phyloP scores from a whole-genome alignment of 2,329 filamentous ascomycete genomes.

The Alternaria panax region DNA sequence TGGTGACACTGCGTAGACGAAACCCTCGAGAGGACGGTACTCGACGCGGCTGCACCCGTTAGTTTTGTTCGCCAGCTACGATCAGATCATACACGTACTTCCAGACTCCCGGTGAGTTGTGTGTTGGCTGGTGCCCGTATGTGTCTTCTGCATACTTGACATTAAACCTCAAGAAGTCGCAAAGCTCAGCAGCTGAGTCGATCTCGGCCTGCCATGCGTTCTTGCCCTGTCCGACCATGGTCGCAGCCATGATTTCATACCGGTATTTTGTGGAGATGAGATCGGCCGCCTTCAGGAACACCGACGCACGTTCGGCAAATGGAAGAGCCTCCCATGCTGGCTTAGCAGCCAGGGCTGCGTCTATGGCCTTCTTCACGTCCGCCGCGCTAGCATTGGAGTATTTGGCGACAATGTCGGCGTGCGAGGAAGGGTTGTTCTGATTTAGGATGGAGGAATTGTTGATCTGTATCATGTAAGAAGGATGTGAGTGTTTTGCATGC shows the following conservation, averaged over 20 bases:
- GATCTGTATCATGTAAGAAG: conserved; percentile 58
- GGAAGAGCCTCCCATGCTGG: conserved; percentile 83
- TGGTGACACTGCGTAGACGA: conserved; percentile 91
- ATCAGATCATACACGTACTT: conserved; percentile 62
- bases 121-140: conserved; percentile 84
- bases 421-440: conserved; percentile 84
- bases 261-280: conserved; percentile 90
- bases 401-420: conserved; percentile 76
- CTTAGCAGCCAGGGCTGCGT: conserved; percentile 85
- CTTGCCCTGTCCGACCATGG: conserved; percentile 96
- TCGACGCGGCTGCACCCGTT: conserved; percentile 69
- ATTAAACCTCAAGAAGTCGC: conserved; percentile 92
- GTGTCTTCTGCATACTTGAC: conserved; percentile 93
- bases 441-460: conserved; percentile 70
- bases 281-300: conserved; percentile 96
- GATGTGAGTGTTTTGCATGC: background rate
- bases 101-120: conserved; percentile 86
- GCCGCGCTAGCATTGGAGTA: conserved; percentile 82
- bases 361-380: conserved; percentile 81
- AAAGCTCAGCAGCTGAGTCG: conserved; percentile 89
- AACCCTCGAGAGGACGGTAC: conserved; percentile 88
- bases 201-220: conserved; percentile 99
- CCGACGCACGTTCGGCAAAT: conserved; percentile 87
- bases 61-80: conserved; percentile 15
- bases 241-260: conserved; percentile 95